Percentiles rank a stretch among this genome's conserved stretches.
These are phyloP conservation scores for Phytophthora chlamydospora DNA, from an alignment of 352 stramenopile genomes.

Conservation along the genomic window DNA sequence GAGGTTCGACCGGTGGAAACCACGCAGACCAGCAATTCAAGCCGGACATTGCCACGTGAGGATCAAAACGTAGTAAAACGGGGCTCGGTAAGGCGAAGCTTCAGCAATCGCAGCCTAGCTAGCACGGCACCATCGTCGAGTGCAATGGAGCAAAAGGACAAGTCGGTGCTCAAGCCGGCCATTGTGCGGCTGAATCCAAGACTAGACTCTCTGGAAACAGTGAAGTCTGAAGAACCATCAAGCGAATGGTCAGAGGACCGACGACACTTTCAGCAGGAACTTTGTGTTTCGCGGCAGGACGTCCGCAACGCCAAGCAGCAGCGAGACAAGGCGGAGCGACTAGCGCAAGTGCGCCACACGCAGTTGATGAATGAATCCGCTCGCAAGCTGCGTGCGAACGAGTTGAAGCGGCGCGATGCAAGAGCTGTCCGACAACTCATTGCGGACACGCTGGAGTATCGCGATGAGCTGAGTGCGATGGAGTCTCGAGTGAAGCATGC, in stretches of 20 bases:
- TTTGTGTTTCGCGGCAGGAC: conserved; percentile 51
- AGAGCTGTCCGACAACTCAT: conserved; percentile 54
- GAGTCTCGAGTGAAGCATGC: conserved; percentile 52
- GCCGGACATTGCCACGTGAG: background rate
- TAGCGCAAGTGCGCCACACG: conserved; percentile 47
- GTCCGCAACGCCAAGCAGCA: conserved; percentile 42
- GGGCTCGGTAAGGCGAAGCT: conserved; percentile 7
- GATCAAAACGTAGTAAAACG: background rate
- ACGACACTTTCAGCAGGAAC: conserved; percentile 43
- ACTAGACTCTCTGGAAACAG: conserved; percentile 13
- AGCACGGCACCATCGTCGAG: conserved; percentile 4
- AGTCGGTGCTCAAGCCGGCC: conserved; percentile 41
- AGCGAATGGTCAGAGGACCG: conserved; percentile 57
- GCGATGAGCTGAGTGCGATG: conserved; percentile 43
- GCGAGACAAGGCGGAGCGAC: conserved; percentile 42
- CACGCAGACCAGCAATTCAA: background rate
- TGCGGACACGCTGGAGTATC: conserved; percentile 63
- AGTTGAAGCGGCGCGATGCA: conserved; percentile 48
- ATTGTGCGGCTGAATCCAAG: conserved; percentile 27
- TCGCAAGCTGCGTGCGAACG: conserved; percentile 16
- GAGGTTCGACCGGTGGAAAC: conserved; percentile 4
- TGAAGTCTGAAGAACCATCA: conserved; percentile 3
- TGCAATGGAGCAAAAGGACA: conserved; percentile 11
- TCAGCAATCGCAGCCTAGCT: conserved; percentile 10
- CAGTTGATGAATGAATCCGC: conserved; percentile 40